phyloP scores from a whole-genome alignment of 2,329 filamentous ascomycete genomes.

The Amauroascus verrucosus region DNA sequence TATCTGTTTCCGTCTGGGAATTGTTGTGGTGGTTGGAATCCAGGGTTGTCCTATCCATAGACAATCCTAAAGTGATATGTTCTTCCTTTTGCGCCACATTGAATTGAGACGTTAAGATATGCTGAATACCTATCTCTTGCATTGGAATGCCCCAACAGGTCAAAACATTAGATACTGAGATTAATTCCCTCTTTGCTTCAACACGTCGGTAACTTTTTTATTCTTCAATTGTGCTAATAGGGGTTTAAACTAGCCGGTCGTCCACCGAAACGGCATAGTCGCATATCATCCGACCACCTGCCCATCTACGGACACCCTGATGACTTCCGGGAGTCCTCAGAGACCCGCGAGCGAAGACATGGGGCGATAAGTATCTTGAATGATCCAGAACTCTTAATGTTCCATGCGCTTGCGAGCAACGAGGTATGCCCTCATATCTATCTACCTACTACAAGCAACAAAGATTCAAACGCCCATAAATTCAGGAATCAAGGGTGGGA shows the following conservation, averaged over 20 bases:
- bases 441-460: no score
- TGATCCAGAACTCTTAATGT: conserved; percentile 32
- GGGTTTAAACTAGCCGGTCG: neutral
- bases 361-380: conserved; percentile 30
- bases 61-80: no score
- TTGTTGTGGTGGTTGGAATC: no score
- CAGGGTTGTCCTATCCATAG: no score
- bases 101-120: neutral
- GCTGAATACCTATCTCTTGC: neutral
- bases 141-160: no score
- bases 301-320: neutral
- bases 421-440: conserved; percentile 23
- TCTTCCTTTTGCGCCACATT: no score
- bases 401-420: conserved; percentile 31
- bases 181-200: neutral
- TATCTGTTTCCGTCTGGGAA: no score
- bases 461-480: no score
- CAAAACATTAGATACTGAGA: neutral
- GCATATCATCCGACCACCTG: neutral
- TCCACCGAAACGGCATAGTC: neutral
- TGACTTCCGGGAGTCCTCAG: conserved; percentile 17
- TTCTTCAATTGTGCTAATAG: neutral
- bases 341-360: conserved; percentile 29
- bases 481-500: no score
- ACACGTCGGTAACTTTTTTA: no score